These are phyloP conservation scores for Alternaria ventricosa DNA, from an alignment of 2,329 filamentous ascomycete species.

Conservation along the genomic window DNA sequence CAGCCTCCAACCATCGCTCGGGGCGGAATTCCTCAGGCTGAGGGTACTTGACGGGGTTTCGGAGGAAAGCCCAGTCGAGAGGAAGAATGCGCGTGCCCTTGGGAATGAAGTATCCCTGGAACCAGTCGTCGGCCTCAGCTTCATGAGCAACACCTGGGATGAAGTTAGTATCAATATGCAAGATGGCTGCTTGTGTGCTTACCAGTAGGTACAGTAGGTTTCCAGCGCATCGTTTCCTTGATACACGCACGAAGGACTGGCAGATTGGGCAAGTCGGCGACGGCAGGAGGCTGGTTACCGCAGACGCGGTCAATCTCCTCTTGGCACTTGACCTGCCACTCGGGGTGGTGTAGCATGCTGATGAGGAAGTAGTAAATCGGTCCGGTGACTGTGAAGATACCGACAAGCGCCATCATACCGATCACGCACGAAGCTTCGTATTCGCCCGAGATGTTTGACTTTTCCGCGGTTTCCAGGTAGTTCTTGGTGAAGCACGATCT, in stretches of 20 bases:
- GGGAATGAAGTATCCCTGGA: conserved; percentile 57
- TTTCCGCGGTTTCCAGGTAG: conserved; percentile 48
- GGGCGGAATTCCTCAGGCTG: conserved; percentile 69
- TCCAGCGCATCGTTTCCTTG: conserved; percentile 55
- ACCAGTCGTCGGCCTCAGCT: conserved; percentile 59
- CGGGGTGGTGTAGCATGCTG: conserved; percentile 45
- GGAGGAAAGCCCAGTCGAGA: conserved; percentile 46
- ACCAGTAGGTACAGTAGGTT: conserved; percentile 55
- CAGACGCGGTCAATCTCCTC: conserved; percentile 43
- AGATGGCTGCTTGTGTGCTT: conserved; percentile 25
- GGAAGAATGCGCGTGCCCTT: conserved; percentile 54
- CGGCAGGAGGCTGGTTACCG: conserved; percentile 32
- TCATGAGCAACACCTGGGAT: conserved; percentile 57
- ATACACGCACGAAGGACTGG: conserved; percentile 56
- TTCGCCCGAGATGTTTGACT: conserved; percentile 48
- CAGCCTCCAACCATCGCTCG: conserved; percentile 67
- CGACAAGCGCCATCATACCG: conserved; percentile 49
- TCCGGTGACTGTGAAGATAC: conserved; percentile 49
- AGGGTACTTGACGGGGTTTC: conserved; percentile 64
- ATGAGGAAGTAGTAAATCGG: conserved; percentile 49
- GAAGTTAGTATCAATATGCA: conserved; percentile 9
- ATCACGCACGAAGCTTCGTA: conserved; percentile 49
- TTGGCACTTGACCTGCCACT: conserved; percentile 46
- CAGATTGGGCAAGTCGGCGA: conserved; percentile 51
- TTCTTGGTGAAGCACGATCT: conserved; percentile 41